Base-by-base conservation (phyloP, 768 basidiomycete genomes). In the Mycena olivaceomarginata region DNA sequence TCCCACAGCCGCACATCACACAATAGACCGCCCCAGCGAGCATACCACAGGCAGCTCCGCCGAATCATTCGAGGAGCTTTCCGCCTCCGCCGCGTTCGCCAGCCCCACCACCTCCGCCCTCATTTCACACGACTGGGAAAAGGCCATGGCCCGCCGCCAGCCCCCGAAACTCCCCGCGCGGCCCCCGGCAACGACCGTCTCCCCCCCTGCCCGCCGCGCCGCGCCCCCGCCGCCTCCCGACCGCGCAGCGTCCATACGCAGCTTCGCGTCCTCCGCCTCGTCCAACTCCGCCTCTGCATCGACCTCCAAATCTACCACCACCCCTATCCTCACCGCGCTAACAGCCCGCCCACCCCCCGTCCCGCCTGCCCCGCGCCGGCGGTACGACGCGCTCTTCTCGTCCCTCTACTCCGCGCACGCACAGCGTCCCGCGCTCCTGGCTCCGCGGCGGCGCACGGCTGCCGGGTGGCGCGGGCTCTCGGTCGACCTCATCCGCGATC, bases 381-480 rank as follows among this genome's bases (percentile, higher is more conserved):
- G 95, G 12, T 96, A 96, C 81, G 94, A 95, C 76, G 84, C 85
- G 6, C 87, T 96, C 2, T 96, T 96, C 80, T 86, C 87, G 13
- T 86, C 87, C 40, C 94, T 96, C 1, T 95, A 95, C 79, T 86
- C 88, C 16, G 86, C 87, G n/a, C 94, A 94, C 79, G 83, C 93
- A 74, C 86, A 84, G 22, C 84, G 86, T 2, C 79, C 86, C 46
- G 69, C 87, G 67, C 85, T 85, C 72, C 86, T 88, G 18, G 20
- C 53, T 74, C 86, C 68, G 84, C 87, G 63, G 80, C 87, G 18
- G 88, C 89, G 76, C 59, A 69, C 70, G 89, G 92, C 94, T 1
- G 92, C 91, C 4, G 95, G 95, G 4, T 96, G 95, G 95, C 87
- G 94, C 59, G 94, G 92, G 11, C 82, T 94, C 53, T 94, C 94